Base-by-base conservation (phyloP, 352 stramenopile genomes). In the Globisporangium nodosum region DNA sequence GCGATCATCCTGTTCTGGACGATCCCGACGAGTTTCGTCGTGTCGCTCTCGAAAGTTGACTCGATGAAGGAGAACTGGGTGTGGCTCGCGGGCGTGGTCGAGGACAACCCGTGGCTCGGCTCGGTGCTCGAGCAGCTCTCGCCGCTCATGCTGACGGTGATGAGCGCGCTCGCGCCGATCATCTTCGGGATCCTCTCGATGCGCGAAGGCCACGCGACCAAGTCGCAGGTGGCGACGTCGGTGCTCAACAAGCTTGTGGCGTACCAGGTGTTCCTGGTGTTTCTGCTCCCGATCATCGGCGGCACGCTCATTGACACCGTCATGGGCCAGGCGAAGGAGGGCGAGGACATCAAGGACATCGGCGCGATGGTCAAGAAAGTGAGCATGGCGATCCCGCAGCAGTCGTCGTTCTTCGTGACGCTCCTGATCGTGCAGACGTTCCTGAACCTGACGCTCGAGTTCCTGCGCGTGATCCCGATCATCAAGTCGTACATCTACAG, bases 1-100 rank as follows among this genome's bases (percentile, higher is more conserved):
- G 78, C 68, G 11, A 91, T 94, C 47, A 94, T 94, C 54, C 49
- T 94, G 31, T 86, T 94, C 20, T 94, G 85, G 85, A 92, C 79
- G 12, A 78, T 94, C 43, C 85, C 85, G 20, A 94, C 85, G 37
- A 71, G 77, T 56, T 72, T 91, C 49, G 78, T 91, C 9, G 85
- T 94, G 51, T 81, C 80, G 0, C 74, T 94, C 47, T 77, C 81
- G 46, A 92, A 90, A 49, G 69, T 92, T 0, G 69, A 81, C 3
- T 69, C 69, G 13, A 63, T 94, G 1, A 68, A 82, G 58, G 39
- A 69, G 6, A 70, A 79, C 4, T 92, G 74, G 70, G 8, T 61
- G 12, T 80, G 65, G 64, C 68, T 94, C 1, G 64, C 51, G 2
- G 6, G 27, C 0, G 71, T 88, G n/a, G 71, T 83, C 13, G 15